These are phyloP conservation scores for Sanguinoderma infundibulare DNA, from an alignment of 1,284 basidiomycete species.

Conservation along the genomic window DNA sequence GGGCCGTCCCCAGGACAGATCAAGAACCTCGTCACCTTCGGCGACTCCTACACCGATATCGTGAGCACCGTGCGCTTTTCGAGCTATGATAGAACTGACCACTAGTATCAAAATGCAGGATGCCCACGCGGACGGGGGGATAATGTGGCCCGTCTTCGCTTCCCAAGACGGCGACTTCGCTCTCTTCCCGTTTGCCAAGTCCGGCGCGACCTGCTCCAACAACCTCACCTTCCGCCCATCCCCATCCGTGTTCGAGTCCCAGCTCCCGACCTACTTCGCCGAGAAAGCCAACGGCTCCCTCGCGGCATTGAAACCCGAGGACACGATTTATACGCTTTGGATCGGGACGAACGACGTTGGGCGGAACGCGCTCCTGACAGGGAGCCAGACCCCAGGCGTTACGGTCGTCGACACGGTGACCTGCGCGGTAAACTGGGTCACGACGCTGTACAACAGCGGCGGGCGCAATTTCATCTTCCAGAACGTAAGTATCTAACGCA, in stretches of 20 bases:
- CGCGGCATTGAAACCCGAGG: conserved; percentile 28
- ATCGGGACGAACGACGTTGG: conserved; percentile 44
- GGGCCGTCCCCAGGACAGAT: conserved; percentile 37
- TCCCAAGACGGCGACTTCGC: conserved; percentile 42
- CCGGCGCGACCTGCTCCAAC: conserved; percentile 51
- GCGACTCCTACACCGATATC: conserved; percentile 51
- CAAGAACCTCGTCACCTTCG: conserved; percentile 49
- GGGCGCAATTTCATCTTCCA: conserved; percentile 53
- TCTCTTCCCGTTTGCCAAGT: conserved; percentile 46
- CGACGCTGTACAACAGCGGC: conserved; percentile 43
- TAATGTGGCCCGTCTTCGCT: conserved; percentile 49
- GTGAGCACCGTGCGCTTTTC: conserved; percentile 14
- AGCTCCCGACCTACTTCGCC: conserved; percentile 43
- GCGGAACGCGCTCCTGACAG: background rate
- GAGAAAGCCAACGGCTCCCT: conserved; percentile 34
- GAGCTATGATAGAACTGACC: background rate
- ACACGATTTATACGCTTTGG: conserved; percentile 33
- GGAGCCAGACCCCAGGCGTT: conserved; percentile 35
- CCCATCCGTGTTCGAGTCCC: conserved; percentile 42
- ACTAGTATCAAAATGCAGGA: conserved; percentile 10
- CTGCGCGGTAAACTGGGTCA: conserved; percentile 50
- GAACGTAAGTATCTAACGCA: conserved; percentile 42
- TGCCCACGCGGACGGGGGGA: conserved; percentile 39
- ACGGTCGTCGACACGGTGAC: conserved; percentile 45
- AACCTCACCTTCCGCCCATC: conserved; percentile 42